Evolutionary conservation across 1,139 yeast genomes (phyloP).

Genomic region (Saccharomyces pastorianus): DNA sequence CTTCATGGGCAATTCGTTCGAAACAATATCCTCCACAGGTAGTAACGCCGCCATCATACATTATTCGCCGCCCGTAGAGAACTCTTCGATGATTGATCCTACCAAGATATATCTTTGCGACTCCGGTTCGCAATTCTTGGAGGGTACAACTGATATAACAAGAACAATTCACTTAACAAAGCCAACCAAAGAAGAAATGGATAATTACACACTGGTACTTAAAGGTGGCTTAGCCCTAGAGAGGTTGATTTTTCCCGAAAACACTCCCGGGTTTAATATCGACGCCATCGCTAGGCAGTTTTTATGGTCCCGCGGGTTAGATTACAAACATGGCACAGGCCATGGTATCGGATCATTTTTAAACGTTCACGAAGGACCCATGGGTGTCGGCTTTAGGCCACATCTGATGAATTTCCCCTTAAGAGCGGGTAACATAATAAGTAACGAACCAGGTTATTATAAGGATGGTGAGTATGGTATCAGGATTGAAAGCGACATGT

Average conservation of each 20-base stretch:
- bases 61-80: conserved; percentile 63
- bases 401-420: conserved; percentile 29
- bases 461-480: conserved; percentile 91
- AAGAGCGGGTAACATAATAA: conserved; percentile 60
- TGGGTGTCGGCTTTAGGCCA: conserved; percentile 72
- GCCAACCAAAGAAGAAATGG: conserved; percentile 60
- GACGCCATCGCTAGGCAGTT: conserved; percentile 86
- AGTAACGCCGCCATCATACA: conserved; percentile 91
- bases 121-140: conserved; percentile 88
- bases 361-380: conserved; percentile 95
- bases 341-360: conserved; percentile 94
- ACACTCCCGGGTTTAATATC: conserved; percentile 73
- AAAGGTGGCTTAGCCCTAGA: conserved; percentile 87
- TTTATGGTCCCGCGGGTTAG: conserved; percentile 80
- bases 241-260: conserved; percentile 71
- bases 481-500: conserved; percentile 76
- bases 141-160: conserved; percentile 95
- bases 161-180: conserved; percentile 76
- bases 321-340: conserved; percentile 94
- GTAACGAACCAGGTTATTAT: conserved; percentile 95
- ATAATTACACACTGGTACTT: conserved; percentile 79
- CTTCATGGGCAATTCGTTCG: conserved; percentile 80
- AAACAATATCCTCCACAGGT: conserved; percentile 88
- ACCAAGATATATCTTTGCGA: conserved; percentile 77
- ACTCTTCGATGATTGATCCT: conserved; percentile 64